Base-by-base conservation (phyloP, 768 basidiomycete genomes). In the Lactarius sp. region DNA sequence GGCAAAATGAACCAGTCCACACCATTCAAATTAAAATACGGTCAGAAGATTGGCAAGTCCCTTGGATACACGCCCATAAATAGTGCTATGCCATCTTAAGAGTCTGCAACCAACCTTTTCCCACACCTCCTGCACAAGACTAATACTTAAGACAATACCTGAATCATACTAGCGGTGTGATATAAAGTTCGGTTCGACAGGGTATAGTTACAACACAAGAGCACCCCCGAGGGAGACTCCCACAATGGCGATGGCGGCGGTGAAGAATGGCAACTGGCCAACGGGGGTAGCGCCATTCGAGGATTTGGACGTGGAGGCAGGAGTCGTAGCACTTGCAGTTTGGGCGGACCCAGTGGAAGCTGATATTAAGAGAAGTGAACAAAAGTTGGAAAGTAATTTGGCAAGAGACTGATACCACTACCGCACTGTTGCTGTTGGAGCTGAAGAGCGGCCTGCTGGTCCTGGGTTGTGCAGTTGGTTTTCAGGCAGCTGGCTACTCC, bases 351-450 rank as follows among this genome's bases (percentile, higher is more conserved):
- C 10, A 7, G 60, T 8, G n/a, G 62, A 54, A 36, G 42, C 39
- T 20, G 56, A 58, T 5, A 16, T 46, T 49, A 5, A 6, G 33
- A 60, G 3, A n/a, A 16, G 39, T 37, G 39, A 7, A 41, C 50
- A 9, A 2, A 22, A 3, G 22, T 56, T 6, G n/a, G 20, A 51
- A 22, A 13, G 4, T 47, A 52, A 16, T 5, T 4, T 13, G 37
- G 16, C 1, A 6, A 2, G 12, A 36, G 18, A 14, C 4, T 34
- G 31, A 42, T 64, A 72, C 71, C 55, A 27, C 66, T 58, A n/a
- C 58, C 74, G 68, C 81, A 81, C 62, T 78, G 64, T 4, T 42
- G 0, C 2, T 51, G 2, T 60, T 80, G 74, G 34, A 79, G 72
- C 12, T 57, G 56, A 12, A 22, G 1, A 0, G 80, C 81, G 1